phyloP scores from a whole-genome alignment of 1,284 basidiomycete genomes.

The Ustilago hordei region DNA sequence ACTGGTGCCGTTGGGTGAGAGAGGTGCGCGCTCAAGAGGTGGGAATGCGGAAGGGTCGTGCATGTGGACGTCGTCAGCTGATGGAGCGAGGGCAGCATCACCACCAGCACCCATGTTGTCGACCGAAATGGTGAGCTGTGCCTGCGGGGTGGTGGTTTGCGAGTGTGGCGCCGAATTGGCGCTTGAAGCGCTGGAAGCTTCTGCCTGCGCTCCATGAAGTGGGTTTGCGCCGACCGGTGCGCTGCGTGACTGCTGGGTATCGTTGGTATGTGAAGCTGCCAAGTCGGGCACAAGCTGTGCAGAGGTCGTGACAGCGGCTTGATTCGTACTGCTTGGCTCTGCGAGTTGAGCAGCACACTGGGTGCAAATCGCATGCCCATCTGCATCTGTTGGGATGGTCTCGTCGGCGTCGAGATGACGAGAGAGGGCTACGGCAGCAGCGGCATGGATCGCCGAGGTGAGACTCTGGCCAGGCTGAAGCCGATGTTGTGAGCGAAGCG shows the following conservation, averaged over 20 bases:
- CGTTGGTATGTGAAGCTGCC: slow-evolving; percentile 4
- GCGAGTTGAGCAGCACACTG: slow-evolving; percentile 36
- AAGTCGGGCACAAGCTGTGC: neutral
- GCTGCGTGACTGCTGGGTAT: slow-evolving; percentile 14
- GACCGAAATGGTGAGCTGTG: slow-evolving; percentile 46
- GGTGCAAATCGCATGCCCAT: slow-evolving; percentile 41
- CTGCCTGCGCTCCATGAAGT: neutral
- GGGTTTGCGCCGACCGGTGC: neutral
- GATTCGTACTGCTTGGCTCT: neutral
- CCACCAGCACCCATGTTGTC: slow-evolving; percentile 58
- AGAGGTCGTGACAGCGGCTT: neutral
- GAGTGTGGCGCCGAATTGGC: neutral
- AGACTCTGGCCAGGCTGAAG: slow-evolving; percentile 42
- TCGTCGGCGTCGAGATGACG: slow-evolving; percentile 42
- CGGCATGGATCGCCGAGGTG: slow-evolving; percentile 51
- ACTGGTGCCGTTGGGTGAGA: slow-evolving; percentile 15
- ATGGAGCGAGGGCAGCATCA: slow-evolving; percentile 25
- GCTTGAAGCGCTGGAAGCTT: neutral
- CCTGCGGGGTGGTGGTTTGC: slow-evolving; percentile 11
- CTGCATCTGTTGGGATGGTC: slow-evolving; percentile 20
- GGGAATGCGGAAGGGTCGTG: slow-evolving; percentile 46
- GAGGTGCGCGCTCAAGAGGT: slow-evolving; percentile 35
- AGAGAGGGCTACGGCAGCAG: slow-evolving; percentile 42
- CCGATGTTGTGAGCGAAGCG: slow-evolving; percentile 40
- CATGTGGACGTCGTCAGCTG: slow-evolving; percentile 34